Evolutionary conservation across 345 rosid genomes (phyloP).

Genomic region (Camelina hispida): DNA sequence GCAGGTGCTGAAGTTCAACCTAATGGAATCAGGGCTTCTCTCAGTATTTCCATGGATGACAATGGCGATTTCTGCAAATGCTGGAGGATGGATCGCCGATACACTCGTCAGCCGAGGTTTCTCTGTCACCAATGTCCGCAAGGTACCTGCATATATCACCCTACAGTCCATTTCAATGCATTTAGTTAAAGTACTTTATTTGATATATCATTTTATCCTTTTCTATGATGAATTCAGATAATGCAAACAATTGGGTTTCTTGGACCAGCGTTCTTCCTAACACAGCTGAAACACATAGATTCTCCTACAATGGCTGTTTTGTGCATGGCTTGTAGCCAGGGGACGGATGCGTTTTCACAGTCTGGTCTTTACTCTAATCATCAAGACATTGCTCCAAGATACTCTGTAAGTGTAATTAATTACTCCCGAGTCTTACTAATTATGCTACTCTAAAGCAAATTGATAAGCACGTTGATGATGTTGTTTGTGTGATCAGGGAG

Average conservation of each 20-base stretch:
- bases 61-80: conserved; percentile 91
- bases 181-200: neutral
- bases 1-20: conserved; percentile 89
- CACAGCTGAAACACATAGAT: conserved; percentile 88
- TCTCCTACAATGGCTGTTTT: conserved; percentile 75
- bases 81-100: conserved; percentile 97
- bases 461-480: neutral
- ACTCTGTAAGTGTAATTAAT: conserved; percentile 65
- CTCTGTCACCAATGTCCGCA: conserved; percentile 83
- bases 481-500: conserved; percentile 60
- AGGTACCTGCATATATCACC: conserved; percentile 54
- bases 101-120: conserved; percentile 84
- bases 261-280: conserved; percentile 94
- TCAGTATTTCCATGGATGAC: conserved; percentile 94
- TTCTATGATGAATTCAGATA: conserved; percentile 53
- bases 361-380: conserved; percentile 94
- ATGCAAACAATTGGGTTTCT: conserved; percentile 98
- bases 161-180: conserved; percentile 21
- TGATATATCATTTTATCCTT: neutral
- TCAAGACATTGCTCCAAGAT: conserved; percentile 96
- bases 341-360: conserved; percentile 95
- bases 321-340: conserved; percentile 89
- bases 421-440: conserved; percentile 1
- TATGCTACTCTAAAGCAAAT: conserved; percentile 12
- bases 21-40: conserved; percentile 83